These are phyloP conservation scores for Camellia granthamiana DNA, from an alignment of 148 eudicot species.

Conservation along the genomic window DNA sequence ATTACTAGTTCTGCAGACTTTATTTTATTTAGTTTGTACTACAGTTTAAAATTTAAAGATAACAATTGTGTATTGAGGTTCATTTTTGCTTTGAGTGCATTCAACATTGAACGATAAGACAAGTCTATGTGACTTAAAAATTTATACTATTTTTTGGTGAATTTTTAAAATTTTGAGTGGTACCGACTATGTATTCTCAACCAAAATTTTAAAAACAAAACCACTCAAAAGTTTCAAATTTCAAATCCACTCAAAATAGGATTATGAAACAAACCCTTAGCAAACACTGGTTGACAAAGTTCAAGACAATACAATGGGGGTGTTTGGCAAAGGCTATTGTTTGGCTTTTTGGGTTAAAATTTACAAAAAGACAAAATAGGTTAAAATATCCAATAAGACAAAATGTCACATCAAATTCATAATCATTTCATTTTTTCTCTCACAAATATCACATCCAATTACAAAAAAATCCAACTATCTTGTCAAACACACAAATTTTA, in stretches of 20 bases:
- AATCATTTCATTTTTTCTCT: too few species aligned
- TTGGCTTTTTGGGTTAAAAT: too few species aligned
- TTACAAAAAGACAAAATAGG: too few species aligned
- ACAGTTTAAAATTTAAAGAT: neutral
- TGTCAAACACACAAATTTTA: too few species aligned
- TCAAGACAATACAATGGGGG: neutral
- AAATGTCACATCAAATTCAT: too few species aligned
- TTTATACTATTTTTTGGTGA: neutral
- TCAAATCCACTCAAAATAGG: neutral
- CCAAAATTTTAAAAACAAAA: neutral
- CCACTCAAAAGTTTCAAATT: neutral
- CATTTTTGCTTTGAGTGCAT: neutral
- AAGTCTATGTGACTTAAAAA: neutral
- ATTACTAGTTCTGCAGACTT: neutral
- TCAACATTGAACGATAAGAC: neutral
- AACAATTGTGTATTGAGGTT: too few species aligned
- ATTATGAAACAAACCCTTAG: neutral
- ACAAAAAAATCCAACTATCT: too few species aligned
- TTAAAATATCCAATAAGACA: too few species aligned
- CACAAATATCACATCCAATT: too few species aligned
- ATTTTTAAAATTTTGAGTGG: neutral
- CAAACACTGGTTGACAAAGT: constrained; percentile 26
- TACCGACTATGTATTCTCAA: neutral
- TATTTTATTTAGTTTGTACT: too few species aligned
- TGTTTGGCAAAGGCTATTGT: too few species aligned